A percentile compares a stretch with the other conserved stretches of the same genome.
Evolutionary conservation across 345 rosid genomes (phyloP).

Genomic region (Theobroma cacao): DNA sequence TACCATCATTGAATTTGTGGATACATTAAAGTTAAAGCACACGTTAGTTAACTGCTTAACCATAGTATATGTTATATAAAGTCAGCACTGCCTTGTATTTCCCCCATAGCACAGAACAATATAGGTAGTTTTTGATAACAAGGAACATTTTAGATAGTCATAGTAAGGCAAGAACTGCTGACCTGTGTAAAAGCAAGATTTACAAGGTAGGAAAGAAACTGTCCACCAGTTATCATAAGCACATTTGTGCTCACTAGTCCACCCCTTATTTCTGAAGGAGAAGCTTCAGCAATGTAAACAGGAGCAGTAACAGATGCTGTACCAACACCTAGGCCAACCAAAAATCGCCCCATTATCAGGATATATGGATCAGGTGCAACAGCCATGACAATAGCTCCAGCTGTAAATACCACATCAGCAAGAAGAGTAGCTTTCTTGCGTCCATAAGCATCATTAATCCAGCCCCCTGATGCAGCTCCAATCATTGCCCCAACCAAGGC

Average conservation of each 20-base stretch:
- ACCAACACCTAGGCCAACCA: conserved; percentile 87
- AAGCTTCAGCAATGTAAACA: conserved; percentile 90
- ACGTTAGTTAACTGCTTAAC: too few species aligned
- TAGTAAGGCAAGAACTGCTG: conserved; percentile 21
- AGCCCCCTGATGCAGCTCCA: conserved; percentile 90
- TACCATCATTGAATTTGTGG: too few species aligned
- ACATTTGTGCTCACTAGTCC: conserved; percentile 95
- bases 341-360: conserved; percentile 69
- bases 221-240: conserved; percentile 95
- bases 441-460: conserved; percentile 87
- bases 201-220: conserved; percentile 80
- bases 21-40: too few species aligned
- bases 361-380: conserved; percentile 84
- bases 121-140: too few species aligned
- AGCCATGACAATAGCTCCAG: conserved; percentile 81
- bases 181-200: conserved; percentile 95
- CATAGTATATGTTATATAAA: too few species aligned
- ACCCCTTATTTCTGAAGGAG: conserved; percentile 93
- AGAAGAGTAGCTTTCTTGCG: conserved; percentile 85
- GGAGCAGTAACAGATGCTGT: conserved; percentile 94
- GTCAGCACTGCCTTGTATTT: too few species aligned
- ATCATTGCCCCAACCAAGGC: conserved; percentile 88
- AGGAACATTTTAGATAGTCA: too few species aligned
- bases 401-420: conserved; percentile 71
- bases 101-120: too few species aligned